A percentile compares a stretch with the other conserved stretches of the same genome.
Conservation (phyloP, 306 rosid genomes). For the Rosa persica region DNA sequence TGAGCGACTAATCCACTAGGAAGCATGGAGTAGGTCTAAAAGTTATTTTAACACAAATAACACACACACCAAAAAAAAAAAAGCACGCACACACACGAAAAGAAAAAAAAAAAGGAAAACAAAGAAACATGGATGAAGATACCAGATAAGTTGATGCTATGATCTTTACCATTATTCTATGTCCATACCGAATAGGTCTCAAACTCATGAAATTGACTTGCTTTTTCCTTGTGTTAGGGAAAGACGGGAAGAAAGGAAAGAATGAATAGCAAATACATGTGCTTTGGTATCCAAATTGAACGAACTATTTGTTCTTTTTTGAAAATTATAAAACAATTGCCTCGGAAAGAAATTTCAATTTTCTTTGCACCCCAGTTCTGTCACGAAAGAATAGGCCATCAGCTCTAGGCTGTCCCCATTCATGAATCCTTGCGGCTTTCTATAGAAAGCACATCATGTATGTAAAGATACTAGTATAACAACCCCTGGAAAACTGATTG, state of each 20-base stretch:
- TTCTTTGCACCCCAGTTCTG: not conserved
- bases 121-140: not conserved
- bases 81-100: not conserved
- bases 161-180: not conserved
- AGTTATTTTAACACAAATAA: no score
- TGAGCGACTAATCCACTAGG: not conserved
- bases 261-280: not conserved
- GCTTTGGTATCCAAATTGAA: not conserved
- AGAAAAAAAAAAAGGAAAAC: not conserved
- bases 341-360: not conserved
- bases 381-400: not conserved
- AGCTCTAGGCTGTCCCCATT: not conserved
- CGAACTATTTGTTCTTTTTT: constrained; percentile 1
- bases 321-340: not conserved
- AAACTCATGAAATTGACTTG: not conserved
- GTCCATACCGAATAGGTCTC: not conserved
- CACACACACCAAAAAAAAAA: not conserved
- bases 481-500: constrained; percentile 25
- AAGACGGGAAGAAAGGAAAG: not conserved
- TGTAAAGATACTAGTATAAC: constrained; percentile 42
- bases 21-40: not conserved
- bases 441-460: constrained; percentile 15
- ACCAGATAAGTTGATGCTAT: not conserved
- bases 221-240: not conserved
- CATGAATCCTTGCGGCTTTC: not conserved